phyloP scores from a whole-genome alignment of 805 yeast genomes.

The Zygotorulaspora danielsina region DNA sequence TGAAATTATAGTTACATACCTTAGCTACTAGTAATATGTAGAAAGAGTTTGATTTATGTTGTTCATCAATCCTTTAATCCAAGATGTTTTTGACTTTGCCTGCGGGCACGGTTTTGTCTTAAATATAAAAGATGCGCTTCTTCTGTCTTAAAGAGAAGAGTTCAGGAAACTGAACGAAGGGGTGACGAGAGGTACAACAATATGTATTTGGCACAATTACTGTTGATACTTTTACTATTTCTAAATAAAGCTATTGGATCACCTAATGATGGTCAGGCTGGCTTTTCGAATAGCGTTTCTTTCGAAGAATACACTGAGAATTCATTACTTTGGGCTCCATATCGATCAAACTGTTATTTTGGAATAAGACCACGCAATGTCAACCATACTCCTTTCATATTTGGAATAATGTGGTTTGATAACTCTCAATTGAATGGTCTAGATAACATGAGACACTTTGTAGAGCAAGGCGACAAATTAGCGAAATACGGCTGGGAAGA shows the following conservation, averaged over 20 bases:
- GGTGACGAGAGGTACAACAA: too few relatives aligned
- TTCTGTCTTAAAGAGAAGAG: too few relatives aligned
- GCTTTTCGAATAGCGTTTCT: conserved; percentile 4
- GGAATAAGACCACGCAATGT: conserved; percentile 71
- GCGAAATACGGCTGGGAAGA: conserved; percentile 77
- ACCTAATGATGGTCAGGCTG: background rate
- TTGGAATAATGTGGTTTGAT: conserved; percentile 89
- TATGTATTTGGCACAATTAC: conserved; percentile 9
- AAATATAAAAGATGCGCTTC: too few relatives aligned
- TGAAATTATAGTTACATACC: too few relatives aligned
- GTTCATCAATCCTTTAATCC: too few relatives aligned
- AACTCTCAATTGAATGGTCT: conserved; percentile 54
- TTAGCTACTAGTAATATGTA: too few relatives aligned
- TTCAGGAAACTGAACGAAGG: too few relatives aligned
- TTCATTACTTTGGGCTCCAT: conserved; percentile 86
- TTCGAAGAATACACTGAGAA: conserved; percentile 40
- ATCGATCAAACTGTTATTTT: conserved; percentile 77
- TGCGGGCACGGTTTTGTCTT: too few relatives aligned
- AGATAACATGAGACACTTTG: conserved; percentile 60
- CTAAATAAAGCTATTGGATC: conserved; percentile 2
- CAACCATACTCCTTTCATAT: conserved; percentile 54
- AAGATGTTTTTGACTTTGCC: too few relatives aligned
- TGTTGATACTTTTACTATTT: conserved; percentile 1
- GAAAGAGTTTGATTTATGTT: too few relatives aligned
- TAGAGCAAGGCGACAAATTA: conserved; percentile 68